Evolutionary conservation across 495 filamentous ascomycete genomes (phyloP).

Genomic region (Penicillium samsonianum): DNA sequence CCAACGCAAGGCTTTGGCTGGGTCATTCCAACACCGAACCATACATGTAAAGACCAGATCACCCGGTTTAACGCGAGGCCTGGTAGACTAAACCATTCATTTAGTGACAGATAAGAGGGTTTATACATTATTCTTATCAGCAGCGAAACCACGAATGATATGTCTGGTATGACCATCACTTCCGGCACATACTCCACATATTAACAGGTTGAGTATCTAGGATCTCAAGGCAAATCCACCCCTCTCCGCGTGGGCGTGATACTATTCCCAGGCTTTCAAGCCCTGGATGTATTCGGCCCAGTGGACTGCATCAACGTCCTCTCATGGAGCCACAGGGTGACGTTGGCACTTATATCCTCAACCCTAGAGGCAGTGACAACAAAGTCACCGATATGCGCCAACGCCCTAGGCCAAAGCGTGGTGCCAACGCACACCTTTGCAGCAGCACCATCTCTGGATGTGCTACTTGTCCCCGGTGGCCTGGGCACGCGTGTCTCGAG

Average conservation of each 20-base stretch:
- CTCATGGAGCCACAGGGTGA: constrained; percentile 38
- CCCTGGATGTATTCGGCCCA: constrained; percentile 58
- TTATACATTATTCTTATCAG: not conserved
- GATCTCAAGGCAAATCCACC: not conserved
- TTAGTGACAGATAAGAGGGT: not conserved
- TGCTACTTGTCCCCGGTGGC: constrained; percentile 69
- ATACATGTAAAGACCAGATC: not conserved
- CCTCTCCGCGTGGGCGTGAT: constrained; percentile 29
- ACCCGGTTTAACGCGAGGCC: not conserved
- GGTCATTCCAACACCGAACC: not conserved
- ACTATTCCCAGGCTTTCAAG: constrained; percentile 40
- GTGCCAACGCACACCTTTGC: constrained; percentile 65
- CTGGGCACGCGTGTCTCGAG: constrained; percentile 44
- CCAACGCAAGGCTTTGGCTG: not conserved
- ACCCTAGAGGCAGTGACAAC: constrained; percentile 57
- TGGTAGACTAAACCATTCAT: not conserved
- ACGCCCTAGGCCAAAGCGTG: constrained; percentile 42
- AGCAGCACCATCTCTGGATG: constrained; percentile 48
- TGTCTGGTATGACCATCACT: not conserved
- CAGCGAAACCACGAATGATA: not conserved
- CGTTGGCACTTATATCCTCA: constrained; percentile 51
- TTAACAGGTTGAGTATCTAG: not conserved
- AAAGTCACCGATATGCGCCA: constrained; percentile 12
- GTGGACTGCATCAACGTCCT: constrained; percentile 63
- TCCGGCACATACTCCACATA: not conserved